phyloP scores from a whole-genome alignment of 2,329 filamentous ascomycete genomes.

The Penicillium sp. region DNA sequence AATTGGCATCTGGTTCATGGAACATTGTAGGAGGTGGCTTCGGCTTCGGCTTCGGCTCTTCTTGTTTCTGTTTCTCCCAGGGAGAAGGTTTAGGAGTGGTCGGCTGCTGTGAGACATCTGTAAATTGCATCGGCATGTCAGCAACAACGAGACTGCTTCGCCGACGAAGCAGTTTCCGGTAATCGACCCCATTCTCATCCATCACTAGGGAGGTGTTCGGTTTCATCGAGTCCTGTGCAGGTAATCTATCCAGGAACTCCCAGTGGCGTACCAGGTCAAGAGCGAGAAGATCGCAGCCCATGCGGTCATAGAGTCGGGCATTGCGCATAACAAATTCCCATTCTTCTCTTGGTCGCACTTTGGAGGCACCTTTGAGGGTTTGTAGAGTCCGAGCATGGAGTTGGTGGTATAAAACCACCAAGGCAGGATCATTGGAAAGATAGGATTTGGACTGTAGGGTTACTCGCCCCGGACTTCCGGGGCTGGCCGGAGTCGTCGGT shows the following conservation, averaged over 20 bases:
- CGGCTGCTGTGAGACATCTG: constrained; percentile 41
- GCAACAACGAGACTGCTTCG: constrained; percentile 77
- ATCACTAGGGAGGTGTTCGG: constrained; percentile 33
- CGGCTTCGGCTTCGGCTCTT: constrained; percentile 42
- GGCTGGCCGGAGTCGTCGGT: constrained; percentile 47
- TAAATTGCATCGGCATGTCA: constrained; percentile 54
- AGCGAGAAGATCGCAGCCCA: constrained; percentile 90
- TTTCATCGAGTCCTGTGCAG: constrained; percentile 33
- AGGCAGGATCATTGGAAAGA: constrained; percentile 83
- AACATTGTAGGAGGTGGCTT: constrained; percentile 73
- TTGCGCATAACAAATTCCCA: constrained; percentile 89
- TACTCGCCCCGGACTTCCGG: constrained; percentile 59
- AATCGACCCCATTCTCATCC: constrained; percentile 51
- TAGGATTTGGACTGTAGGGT: constrained; percentile 71
- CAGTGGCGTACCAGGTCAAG: constrained; percentile 67
- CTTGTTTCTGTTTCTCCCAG: constrained; percentile 25
- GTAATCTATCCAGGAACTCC: constrained; percentile 46
- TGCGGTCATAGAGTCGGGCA: constrained; percentile 77
- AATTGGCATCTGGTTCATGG: constrained; percentile 86
- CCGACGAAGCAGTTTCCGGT: constrained; percentile 66
- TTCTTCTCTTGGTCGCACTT: constrained; percentile 74
- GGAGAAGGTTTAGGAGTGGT: constrained; percentile 26
- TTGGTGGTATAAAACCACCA: constrained; percentile 83
- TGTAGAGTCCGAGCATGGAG: constrained; percentile 78
- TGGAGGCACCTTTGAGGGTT: constrained; percentile 79